A percentile compares a stretch with the other conserved stretches of the same genome.
Conservation (phyloP, 192 early-diverging fungal genomes). For the Gamsiella multidivaricata region DNA sequence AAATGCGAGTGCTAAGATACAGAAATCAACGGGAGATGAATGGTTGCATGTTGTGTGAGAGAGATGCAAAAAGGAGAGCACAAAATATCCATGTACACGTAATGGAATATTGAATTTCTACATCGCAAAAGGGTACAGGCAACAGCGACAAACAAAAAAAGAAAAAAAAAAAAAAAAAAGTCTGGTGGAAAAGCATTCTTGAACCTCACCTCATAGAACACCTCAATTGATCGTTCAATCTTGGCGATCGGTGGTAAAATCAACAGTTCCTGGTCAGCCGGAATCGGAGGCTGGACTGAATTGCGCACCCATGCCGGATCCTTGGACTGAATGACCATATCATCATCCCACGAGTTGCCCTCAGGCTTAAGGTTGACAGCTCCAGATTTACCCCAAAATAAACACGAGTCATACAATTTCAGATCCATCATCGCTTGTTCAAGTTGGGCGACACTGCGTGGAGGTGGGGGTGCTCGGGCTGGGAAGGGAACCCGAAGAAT, state of each 20-base stretch:
- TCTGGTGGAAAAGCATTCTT: too few species aligned
- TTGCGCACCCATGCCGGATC: slow-evolving; percentile 50
- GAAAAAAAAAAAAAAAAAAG: neutral
- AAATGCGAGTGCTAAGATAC: slow-evolving; percentile 37
- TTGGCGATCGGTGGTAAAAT: slow-evolving; percentile 47
- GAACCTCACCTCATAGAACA: slow-evolving; percentile 33
- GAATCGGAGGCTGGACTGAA: slow-evolving; percentile 25
- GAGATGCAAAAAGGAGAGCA: neutral
- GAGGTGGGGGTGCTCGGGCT: slow-evolving; percentile 30
- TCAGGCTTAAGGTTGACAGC: slow-evolving; percentile 50
- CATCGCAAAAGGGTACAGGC: too few species aligned
- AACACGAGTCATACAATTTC: slow-evolving; percentile 41
- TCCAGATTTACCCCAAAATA: slow-evolving; percentile 47
- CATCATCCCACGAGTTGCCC: slow-evolving; percentile 54
- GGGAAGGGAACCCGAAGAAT: slow-evolving; percentile 27
- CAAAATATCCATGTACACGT: neutral
- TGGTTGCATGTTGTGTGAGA: neutral
- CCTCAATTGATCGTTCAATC: slow-evolving; percentile 35
- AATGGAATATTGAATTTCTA: neutral
- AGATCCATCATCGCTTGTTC: slow-evolving; percentile 48
- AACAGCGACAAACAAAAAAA: too few species aligned
- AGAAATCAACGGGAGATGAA: neutral
- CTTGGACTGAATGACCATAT: slow-evolving; percentile 52
- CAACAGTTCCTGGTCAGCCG: slow-evolving; percentile 39
- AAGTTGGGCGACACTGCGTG: slow-evolving; percentile 36